phyloP scores from a whole-genome alignment of 1,139 yeast genomes.

The Debaryomycetaceae sp. region DNA sequence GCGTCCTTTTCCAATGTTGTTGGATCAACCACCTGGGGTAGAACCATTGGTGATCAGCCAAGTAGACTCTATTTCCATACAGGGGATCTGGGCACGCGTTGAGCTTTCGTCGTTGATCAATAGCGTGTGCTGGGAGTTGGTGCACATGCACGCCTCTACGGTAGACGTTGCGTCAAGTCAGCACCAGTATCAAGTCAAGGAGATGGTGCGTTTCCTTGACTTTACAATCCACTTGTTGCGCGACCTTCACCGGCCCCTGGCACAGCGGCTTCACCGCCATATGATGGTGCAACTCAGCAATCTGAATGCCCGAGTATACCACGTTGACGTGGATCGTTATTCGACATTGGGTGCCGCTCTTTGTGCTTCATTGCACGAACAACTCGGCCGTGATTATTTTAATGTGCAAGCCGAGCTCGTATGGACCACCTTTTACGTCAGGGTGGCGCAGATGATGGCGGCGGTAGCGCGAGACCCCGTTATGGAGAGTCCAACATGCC shows the following conservation, averaged over 20 bases:
- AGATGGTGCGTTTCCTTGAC: conserved; percentile 5
- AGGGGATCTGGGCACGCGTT: no score
- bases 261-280: conserved; percentile 2
- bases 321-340: conserved; percentile 15
- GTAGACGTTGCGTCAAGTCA: no score
- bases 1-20: no score
- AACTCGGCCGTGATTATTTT: conserved; percentile 11
- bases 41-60: no score
- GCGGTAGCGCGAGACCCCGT: no score
- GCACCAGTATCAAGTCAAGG: conserved; percentile 6
- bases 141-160: no score
- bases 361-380: conserved; percentile 15
- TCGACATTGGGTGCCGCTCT: conserved; percentile 20
- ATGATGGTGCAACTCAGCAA: conserved; percentile 12
- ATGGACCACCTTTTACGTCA: conserved; percentile 16
- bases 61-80: no score
- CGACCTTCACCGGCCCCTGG: conserved; percentile 5
- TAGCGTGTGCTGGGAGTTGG: no score
- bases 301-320: conserved; percentile 18
- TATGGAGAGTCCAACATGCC: no score
- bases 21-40: no score
- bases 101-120: no score
- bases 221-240: conserved; percentile 4
- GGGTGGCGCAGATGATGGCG: conserved; percentile 13
- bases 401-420: conserved; percentile 12